Conservation (phyloP, 352 stramenopile species). For the Phytophthora capsici region DNA sequence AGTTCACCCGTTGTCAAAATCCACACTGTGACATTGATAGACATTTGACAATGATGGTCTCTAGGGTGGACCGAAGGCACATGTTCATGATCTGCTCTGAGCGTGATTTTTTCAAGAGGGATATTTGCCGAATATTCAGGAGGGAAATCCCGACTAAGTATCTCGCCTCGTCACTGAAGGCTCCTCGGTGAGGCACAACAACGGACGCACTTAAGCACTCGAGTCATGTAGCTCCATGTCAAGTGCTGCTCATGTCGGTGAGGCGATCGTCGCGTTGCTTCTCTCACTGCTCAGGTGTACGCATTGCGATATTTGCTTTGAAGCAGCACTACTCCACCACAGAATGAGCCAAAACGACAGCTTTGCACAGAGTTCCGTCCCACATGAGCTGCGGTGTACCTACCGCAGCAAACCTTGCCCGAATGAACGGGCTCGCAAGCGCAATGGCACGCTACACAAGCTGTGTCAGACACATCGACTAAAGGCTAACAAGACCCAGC, state of each 20-base stretch:
- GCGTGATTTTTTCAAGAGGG: slow-evolving; percentile 13
- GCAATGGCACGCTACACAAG: slow-evolving; percentile 53
- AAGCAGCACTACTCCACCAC: slow-evolving; percentile 8
- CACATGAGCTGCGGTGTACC: slow-evolving; percentile 41
- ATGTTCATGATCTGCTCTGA: background rate
- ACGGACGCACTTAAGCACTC: background rate
- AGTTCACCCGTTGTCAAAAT: slow-evolving; percentile 14
- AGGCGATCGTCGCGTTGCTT: slow-evolving; percentile 1
- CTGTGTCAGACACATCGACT: slow-evolving; percentile 58
- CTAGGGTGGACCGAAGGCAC: background rate
- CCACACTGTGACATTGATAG: slow-evolving; percentile 1
- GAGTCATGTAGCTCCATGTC: slow-evolving; percentile 2
- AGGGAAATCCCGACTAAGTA: slow-evolving; percentile 20
- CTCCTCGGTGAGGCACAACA: slow-evolving; percentile 4
- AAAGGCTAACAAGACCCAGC: slow-evolving; percentile 67
- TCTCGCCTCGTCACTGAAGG: slow-evolving; percentile 9
- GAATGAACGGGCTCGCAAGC: slow-evolving; percentile 58
- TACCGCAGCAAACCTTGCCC: slow-evolving; percentile 59
- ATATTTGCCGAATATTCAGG: slow-evolving; percentile 26
- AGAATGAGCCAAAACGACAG: slow-evolving; percentile 28
- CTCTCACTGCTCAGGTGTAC: background rate
- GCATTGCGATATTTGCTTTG: slow-evolving; percentile 35
- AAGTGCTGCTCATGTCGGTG: slow-evolving; percentile 6
- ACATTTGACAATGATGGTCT: too few relatives aligned
- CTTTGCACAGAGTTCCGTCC: slow-evolving; percentile 13